Conservation (phyloP, 352 stramenopile genomes). For the Peronosclerospora sorghi region DNA sequence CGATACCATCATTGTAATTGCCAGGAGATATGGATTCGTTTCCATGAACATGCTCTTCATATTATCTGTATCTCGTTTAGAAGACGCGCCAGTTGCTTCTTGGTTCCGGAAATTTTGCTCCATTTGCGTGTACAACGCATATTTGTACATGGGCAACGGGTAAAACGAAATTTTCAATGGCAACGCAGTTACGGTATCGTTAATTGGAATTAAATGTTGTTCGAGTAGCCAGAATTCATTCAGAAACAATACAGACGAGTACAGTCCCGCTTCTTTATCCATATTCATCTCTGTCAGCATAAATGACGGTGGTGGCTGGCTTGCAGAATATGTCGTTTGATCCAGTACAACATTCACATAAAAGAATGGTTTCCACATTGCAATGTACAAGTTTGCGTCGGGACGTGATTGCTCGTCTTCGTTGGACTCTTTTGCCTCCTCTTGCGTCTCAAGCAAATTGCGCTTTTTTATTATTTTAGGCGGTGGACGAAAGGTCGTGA, state of each 20-base stretch:
- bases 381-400: constrained; percentile 40
- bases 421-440: background rate
- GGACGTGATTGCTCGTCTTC: background rate
- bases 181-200: constrained; percentile 70
- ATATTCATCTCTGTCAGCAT: constrained; percentile 47
- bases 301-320: constrained; percentile 51
- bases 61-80: constrained; percentile 81
- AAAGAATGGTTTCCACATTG: constrained; percentile 75
- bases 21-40: constrained; percentile 95
- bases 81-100: constrained; percentile 86
- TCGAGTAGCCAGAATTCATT: constrained; percentile 93
- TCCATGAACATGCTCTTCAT: constrained; percentile 95
- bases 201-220: constrained; percentile 82
- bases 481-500: constrained; percentile 69
- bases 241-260: constrained; percentile 84
- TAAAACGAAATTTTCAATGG: constrained; percentile 84
- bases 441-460: constrained; percentile 39
- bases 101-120: constrained; percentile 88
- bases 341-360: constrained; percentile 67
- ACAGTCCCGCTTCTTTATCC: constrained; percentile 47
- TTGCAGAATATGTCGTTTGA: constrained; percentile 48
- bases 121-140: constrained; percentile 90
- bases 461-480: constrained; percentile 66
- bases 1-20: constrained; percentile 90
- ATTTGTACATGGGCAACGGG: constrained; percentile 83